These are phyloP conservation scores for Trichoderma asperelloides DNA, from an alignment of 495 filamentous ascomycete species.

Conservation along the genomic window DNA sequence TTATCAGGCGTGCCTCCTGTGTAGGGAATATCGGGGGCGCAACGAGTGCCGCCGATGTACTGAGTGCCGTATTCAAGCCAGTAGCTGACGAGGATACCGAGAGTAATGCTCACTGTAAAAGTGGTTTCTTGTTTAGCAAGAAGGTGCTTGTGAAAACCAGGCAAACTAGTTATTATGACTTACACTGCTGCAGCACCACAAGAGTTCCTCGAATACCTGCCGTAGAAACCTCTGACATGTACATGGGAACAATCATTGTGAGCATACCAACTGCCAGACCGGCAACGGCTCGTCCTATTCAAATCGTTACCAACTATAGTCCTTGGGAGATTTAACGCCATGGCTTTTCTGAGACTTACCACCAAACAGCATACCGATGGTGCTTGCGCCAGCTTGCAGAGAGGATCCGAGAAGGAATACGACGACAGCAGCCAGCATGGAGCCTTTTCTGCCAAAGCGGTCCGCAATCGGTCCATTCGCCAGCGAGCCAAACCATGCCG, in stretches of 20 bases:
- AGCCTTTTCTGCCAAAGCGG: slow-evolving; percentile 17
- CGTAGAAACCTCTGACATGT: slow-evolving; percentile 47
- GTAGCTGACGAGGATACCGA: slow-evolving; percentile 47
- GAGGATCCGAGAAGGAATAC: slow-evolving; percentile 25
- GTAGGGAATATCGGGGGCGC: slow-evolving; percentile 28
- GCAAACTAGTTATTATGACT: slow-evolving; percentile 12
- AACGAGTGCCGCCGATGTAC: slow-evolving; percentile 37
- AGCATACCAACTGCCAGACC: slow-evolving; percentile 33
- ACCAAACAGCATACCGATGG: slow-evolving; percentile 32
- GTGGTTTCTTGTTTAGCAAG: not conserved
- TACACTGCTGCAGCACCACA: slow-evolving; percentile 43
- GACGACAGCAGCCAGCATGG: slow-evolving; percentile 19
- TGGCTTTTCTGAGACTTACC: not conserved
- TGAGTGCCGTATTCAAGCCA: slow-evolving; percentile 50
- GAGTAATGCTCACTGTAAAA: slow-evolving; percentile 29
- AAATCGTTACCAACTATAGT: not conserved
- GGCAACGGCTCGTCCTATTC: slow-evolving; percentile 35
- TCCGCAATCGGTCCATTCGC: slow-evolving; percentile 23
- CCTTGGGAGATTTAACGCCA: too few species aligned
- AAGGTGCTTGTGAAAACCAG: not conserved
- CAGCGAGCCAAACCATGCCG: slow-evolving; percentile 22
- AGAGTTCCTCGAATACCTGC: slow-evolving; percentile 46
- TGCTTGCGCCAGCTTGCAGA: slow-evolving; percentile 33
- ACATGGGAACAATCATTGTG: slow-evolving; percentile 34
- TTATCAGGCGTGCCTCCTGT: slow-evolving; percentile 16